Percentiles rank a stretch among this genome's conserved stretches.
Evolutionary conservation across 208 protist species (phyloP).

Genomic region (Leishmania major): DNA sequence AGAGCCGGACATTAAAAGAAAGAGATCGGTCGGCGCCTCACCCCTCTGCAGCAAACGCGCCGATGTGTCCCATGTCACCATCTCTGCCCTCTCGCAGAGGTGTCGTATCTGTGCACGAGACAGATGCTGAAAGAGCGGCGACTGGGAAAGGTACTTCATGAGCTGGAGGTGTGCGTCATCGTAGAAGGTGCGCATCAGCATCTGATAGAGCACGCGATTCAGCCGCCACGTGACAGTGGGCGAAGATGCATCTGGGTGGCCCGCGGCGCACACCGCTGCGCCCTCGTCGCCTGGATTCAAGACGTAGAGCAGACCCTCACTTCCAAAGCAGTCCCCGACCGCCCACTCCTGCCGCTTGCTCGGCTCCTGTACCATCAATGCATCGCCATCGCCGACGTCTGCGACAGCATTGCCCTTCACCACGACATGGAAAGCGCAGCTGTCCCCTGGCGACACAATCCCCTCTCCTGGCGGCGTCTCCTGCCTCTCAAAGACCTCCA

Average conservation of each 20-base stretch:
- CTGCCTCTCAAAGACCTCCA: conserved; percentile 15
- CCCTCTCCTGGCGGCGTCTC: conserved; percentile 1
- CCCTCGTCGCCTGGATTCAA: neutral
- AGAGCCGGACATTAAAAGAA: conserved; percentile 11
- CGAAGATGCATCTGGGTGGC: neutral
- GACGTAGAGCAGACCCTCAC: conserved; percentile 15
- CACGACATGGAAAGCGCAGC: conserved; percentile 20
- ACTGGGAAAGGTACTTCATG: conserved; percentile 7
- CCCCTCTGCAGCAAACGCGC: neutral
- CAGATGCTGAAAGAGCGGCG: conserved; percentile 13
- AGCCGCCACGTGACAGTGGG: conserved; percentile 19
- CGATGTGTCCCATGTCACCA: neutral
- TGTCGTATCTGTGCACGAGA: neutral
- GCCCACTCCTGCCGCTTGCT: conserved; percentile 1
- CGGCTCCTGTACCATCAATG: neutral
- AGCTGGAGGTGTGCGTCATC: conserved; percentile 1
- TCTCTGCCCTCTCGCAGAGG: neutral
- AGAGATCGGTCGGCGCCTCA: conserved; percentile 5
- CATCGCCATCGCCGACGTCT: neutral
- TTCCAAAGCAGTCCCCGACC: conserved; percentile 11
- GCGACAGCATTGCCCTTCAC: conserved; percentile 11
- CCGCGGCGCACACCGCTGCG: neutral
- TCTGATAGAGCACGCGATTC: conserved; percentile 16
- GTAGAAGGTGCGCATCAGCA: conserved; percentile 11
- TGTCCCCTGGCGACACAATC: conserved; percentile 6